Evolutionary conservation across 2,329 filamentous ascomycete species (phyloP).

Genomic region (Chaetomium olivaceum): DNA sequence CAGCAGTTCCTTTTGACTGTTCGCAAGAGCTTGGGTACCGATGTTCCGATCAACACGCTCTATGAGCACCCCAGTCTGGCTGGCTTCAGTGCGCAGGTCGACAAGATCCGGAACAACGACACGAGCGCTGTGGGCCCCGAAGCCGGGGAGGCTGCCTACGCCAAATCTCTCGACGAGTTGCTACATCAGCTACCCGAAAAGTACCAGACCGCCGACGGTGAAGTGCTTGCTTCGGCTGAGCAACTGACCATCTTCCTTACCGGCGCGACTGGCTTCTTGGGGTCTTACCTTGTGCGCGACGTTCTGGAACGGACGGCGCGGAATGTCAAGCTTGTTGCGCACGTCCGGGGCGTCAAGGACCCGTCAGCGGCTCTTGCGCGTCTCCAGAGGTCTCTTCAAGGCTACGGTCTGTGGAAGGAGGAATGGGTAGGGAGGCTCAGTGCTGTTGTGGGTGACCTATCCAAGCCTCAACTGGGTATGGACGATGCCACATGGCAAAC

Average conservation of each 20-base stretch:
- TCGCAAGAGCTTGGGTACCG: constrained; percentile 40
- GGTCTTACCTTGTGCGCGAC: constrained; percentile 76
- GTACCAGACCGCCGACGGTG: constrained; percentile 39
- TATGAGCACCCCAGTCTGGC: constrained; percentile 61
- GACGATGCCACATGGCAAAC: constrained; percentile 63
- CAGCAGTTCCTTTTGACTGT: constrained; percentile 78
- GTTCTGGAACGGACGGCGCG: constrained; percentile 62
- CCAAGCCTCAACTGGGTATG: constrained; percentile 73
- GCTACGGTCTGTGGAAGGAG: constrained; percentile 77
- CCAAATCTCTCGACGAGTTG: constrained; percentile 51
- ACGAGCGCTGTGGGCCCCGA: constrained; percentile 34
- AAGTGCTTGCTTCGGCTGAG: constrained; percentile 33
- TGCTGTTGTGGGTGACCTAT: constrained; percentile 72
- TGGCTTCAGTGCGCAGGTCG: constrained; percentile 54
- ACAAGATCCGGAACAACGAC: constrained; percentile 39
- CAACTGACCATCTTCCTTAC: constrained; percentile 72
- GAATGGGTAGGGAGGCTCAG: constrained; percentile 66
- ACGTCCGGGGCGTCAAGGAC: constrained; percentile 69
- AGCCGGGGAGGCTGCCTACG: constrained; percentile 49
- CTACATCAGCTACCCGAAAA: constrained; percentile 42
- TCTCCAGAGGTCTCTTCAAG: constrained; percentile 66
- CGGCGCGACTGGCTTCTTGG: constrained; percentile 87
- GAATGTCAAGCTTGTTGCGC: constrained; percentile 66
- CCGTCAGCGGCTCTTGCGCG: constrained; percentile 61
- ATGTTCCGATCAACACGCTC: constrained; percentile 70